phyloP scores from a whole-genome alignment of 306 rosid genomes.

The Styphnolobium japonicum region DNA sequence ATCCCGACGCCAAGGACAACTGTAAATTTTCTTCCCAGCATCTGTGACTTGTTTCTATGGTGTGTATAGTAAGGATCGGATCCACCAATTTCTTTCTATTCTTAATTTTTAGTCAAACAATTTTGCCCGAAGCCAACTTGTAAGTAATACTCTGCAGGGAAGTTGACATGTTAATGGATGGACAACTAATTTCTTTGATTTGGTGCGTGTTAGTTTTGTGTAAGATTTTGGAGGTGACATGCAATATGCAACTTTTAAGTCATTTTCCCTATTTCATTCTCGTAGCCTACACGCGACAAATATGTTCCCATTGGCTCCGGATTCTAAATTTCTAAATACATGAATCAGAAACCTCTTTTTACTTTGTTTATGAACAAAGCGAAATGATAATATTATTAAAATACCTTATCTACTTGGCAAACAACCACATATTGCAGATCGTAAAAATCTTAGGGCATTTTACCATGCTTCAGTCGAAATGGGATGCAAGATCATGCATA shows the following conservation, averaged over 20 bases:
- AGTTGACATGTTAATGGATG: neutral
- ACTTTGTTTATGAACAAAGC: neutral
- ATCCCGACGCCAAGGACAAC: slow-evolving; percentile 42
- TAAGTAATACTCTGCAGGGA: slow-evolving; percentile 4
- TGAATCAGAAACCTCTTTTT: neutral
- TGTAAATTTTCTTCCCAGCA: slow-evolving; percentile 29
- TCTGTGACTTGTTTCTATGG: neutral
- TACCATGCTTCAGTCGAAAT: neutral
- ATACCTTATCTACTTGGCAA: neutral
- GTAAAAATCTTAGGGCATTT: neutral
- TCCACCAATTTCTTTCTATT: neutral
- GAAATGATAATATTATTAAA: neutral
- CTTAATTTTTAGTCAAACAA: neutral
- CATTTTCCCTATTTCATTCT: too few relatives aligned
- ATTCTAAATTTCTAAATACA: too few relatives aligned
- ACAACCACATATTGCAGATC: neutral
- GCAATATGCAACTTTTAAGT: neutral
- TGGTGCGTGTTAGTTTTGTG: neutral
- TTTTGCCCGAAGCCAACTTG: slow-evolving; percentile 23
- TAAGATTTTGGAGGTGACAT: neutral
- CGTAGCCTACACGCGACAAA: too few relatives aligned
- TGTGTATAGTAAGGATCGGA: slow-evolving; percentile 26
- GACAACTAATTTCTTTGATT: neutral
- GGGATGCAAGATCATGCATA: neutral
- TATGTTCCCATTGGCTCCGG: too few relatives aligned